phyloP scores from a whole-genome alignment of 2,329 filamentous ascomycete species.

The Venturia nashicola region DNA sequence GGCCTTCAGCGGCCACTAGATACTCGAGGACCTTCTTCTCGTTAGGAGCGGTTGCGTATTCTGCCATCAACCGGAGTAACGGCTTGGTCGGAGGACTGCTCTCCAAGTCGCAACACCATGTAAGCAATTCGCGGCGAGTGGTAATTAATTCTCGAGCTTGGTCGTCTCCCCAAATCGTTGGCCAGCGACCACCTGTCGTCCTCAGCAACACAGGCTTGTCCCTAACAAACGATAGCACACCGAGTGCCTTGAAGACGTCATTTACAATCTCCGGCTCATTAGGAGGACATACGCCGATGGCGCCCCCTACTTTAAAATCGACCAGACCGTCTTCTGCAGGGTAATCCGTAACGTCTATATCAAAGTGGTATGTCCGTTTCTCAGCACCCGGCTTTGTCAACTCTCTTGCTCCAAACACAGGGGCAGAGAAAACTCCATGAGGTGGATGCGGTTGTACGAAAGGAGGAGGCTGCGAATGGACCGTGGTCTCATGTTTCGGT shows the following conservation, averaged over 20 bases:
- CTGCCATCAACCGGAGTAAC: constrained; percentile 72
- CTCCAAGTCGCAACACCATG: constrained; percentile 90
- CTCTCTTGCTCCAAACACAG: constrained; percentile 71
- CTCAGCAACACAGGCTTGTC: constrained; percentile 72
- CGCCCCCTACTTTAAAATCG: constrained; percentile 93
- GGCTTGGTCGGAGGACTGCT: constrained; percentile 85
- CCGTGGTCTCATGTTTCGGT: constrained; percentile 25
- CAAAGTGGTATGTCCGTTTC: constrained; percentile 96
- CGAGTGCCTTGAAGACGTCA: constrained; percentile 68
- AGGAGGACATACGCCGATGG: constrained; percentile 83
- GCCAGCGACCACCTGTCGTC: constrained; percentile 78
- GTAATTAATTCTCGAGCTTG: constrained; percentile 74
- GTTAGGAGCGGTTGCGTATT: constrained; percentile 64
- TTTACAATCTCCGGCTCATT: constrained; percentile 70
- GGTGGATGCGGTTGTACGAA: constrained; percentile 94
- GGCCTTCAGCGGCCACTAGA: constrained; percentile 79
- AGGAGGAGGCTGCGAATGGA: constrained; percentile 57
- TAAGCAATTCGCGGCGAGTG: constrained; percentile 81
- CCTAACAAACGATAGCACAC: constrained; percentile 69
- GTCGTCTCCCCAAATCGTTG: constrained; percentile 95
- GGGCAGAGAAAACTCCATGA: constrained; percentile 84
- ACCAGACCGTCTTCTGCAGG: constrained; percentile 62
- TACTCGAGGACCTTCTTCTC: constrained; percentile 84
- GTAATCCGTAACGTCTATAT: constrained; percentile 92
- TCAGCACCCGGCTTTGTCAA: constrained; percentile 80